Conservation (phyloP, 2,329 filamentous ascomycete genomes). For the Alternaria alternata region DNA sequence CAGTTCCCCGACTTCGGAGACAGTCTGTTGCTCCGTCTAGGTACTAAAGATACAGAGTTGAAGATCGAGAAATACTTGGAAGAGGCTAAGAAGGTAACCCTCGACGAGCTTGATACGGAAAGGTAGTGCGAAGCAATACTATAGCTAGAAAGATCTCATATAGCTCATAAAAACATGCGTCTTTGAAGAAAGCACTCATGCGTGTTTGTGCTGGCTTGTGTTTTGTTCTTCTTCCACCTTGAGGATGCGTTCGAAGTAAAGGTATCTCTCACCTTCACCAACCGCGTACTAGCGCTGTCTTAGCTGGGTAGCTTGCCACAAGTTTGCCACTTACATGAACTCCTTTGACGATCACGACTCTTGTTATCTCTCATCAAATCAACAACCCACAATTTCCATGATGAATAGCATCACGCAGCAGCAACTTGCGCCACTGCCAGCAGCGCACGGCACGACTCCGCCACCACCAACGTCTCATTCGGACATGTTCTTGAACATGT, state of each 20-base stretch:
- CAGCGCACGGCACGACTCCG: neutral
- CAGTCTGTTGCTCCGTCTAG: neutral
- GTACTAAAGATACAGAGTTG: neutral
- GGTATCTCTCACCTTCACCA: neutral
- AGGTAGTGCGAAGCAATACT: neutral
- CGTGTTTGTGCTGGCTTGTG: neutral
- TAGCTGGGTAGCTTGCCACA: neutral
- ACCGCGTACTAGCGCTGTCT: neutral
- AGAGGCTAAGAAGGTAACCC: neutral
- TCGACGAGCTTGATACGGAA: neutral
- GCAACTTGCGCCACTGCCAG: neutral
- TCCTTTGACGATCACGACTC: neutral
- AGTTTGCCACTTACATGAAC: neutral
- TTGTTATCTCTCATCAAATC: neutral
- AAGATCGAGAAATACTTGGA: neutral
- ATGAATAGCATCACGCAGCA: neutral
- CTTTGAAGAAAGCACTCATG: neutral
- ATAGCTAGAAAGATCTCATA: neutral
- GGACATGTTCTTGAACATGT: constrained; percentile 17
- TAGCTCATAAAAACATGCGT: neutral
- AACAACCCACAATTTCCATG: neutral
- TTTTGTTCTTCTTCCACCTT: neutral
- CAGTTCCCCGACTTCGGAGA: neutral
- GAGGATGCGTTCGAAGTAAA: neutral
- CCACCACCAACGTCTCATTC: neutral